A percentile compares a stretch with the other conserved stretches of the same genome.
Conservation (phyloP, 495 filamentous ascomycete species). For the Neurospora africana region DNA sequence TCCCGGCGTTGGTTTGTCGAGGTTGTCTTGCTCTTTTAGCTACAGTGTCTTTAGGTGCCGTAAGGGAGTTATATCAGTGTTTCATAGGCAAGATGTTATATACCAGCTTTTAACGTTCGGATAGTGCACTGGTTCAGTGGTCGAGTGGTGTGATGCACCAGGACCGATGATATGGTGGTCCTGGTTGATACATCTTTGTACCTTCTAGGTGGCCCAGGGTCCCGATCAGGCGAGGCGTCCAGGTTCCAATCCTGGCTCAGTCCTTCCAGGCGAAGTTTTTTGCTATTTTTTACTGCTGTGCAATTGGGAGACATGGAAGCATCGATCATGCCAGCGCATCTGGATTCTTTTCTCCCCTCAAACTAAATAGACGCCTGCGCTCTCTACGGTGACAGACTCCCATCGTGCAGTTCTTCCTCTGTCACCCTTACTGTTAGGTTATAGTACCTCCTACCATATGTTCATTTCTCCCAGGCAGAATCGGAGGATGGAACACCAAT, state of each 20-base stretch:
- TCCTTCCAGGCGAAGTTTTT: not conserved
- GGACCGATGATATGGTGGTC: not conserved
- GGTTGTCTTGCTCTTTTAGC: not conserved
- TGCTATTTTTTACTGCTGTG: not conserved
- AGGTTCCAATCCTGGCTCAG: not conserved
- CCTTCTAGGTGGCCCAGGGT: not conserved
- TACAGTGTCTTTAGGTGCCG: not conserved
- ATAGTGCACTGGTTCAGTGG: not conserved
- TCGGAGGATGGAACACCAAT: not conserved
- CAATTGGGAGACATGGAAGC: not conserved
- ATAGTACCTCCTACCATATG: not conserved
- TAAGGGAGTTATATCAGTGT: not conserved
- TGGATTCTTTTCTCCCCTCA: not conserved
- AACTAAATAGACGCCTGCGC: not conserved
- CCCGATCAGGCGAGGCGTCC: not conserved
- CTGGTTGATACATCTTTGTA: not conserved
- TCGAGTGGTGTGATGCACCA: not conserved
- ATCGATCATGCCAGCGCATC: not conserved
- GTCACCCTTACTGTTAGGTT: not conserved
- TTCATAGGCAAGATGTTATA: not conserved
- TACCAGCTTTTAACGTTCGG: not conserved
- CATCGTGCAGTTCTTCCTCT: not conserved
- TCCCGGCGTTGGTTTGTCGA: too few relatives aligned
- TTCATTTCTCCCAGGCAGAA: not conserved
- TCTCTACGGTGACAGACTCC: not conserved